Conservation (phyloP, 2,329 filamentous ascomycete species). For the Talaromyces sp. region DNA sequence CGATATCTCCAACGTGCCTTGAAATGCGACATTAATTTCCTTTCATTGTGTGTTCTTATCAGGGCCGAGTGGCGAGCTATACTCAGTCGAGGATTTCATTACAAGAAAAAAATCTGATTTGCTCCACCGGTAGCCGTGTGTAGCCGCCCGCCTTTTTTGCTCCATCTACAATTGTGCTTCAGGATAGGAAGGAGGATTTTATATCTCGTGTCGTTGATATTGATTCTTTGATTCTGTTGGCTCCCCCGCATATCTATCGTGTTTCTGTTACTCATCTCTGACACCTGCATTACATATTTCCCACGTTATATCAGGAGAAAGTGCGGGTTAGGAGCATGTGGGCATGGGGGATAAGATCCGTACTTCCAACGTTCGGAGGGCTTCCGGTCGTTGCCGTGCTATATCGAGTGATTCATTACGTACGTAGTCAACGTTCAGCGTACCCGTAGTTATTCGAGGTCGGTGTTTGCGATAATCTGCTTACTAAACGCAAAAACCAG, state of each 20-base stretch:
- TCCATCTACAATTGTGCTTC: not conserved
- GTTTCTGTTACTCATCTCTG: constrained; percentile 1
- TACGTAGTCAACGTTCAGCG: not conserved
- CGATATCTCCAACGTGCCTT: not conserved
- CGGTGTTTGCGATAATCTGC: not conserved
- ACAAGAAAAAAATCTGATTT: not conserved
- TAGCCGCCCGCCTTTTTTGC: not conserved
- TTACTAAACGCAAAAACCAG: not conserved
- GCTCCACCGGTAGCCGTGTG: not conserved
- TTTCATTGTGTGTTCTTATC: not conserved
- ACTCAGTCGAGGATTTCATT: constrained; percentile 1
- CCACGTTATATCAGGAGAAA: not conserved
- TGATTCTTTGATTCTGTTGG: not conserved
- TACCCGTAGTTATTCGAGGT: not conserved
- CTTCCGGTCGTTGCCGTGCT: not conserved
- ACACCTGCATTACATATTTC: not conserved
- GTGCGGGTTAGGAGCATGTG: not conserved
- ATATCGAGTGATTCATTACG: not conserved
- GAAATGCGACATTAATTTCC: not conserved
- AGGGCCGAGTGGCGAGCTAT: not conserved
- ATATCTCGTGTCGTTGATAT: not conserved
- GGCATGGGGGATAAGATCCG: not conserved
- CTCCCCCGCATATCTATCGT: not conserved
- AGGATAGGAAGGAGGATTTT: not conserved
- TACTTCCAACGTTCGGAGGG: no score